These are phyloP conservation scores for Phytophthora litchii DNA, from an alignment of 352 stramenopile genomes.

Conservation along the genomic window DNA sequence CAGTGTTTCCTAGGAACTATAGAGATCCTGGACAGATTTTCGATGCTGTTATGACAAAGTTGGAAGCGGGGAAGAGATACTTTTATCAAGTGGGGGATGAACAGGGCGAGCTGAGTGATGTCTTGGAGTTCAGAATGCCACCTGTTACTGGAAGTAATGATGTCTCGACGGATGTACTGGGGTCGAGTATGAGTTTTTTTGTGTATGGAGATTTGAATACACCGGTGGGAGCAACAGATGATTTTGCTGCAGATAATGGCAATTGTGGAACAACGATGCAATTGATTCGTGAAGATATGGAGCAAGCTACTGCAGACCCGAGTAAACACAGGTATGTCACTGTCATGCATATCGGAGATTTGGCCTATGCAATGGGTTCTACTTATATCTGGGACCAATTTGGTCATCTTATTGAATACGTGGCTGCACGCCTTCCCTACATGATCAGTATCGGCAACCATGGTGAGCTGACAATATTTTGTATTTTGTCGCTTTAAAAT, in stretches of 20 bases:
- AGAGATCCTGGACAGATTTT: conserved; percentile 47
- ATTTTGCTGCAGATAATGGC: conserved; percentile 39
- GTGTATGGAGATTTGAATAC: conserved; percentile 77
- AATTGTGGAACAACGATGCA: conserved; percentile 48
- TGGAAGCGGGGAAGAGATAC: conserved; percentile 39
- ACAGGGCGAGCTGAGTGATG: conserved; percentile 34
- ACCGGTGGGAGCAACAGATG: conserved; percentile 21
- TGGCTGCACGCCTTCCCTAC: conserved; percentile 74
- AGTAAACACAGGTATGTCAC: conserved; percentile 57
- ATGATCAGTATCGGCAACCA: conserved; percentile 75
- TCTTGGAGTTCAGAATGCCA: conserved; percentile 39
- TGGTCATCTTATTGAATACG: conserved; percentile 78
- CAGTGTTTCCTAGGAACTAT: conserved; percentile 22
- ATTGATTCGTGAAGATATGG: conserved; percentile 41
- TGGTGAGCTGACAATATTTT: conserved; percentile 19
- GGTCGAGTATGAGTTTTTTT: conserved; percentile 64
- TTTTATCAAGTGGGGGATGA: conserved; percentile 44
- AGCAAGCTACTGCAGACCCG: conserved; percentile 28
- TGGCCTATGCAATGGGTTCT: conserved; percentile 69
- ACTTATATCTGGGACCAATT: conserved; percentile 90
- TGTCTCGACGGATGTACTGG: conserved; percentile 15
- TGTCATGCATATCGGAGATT: conserved; percentile 85
- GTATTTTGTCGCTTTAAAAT: not conserved
- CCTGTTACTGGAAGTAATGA: conserved; percentile 30
- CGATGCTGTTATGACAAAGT: conserved; percentile 45